Evolutionary conservation across 2,329 filamentous ascomycete genomes (phyloP), one percentile per base, ranked within the genome.

Genomic region (Neofusicoccum laricinum): DNA sequence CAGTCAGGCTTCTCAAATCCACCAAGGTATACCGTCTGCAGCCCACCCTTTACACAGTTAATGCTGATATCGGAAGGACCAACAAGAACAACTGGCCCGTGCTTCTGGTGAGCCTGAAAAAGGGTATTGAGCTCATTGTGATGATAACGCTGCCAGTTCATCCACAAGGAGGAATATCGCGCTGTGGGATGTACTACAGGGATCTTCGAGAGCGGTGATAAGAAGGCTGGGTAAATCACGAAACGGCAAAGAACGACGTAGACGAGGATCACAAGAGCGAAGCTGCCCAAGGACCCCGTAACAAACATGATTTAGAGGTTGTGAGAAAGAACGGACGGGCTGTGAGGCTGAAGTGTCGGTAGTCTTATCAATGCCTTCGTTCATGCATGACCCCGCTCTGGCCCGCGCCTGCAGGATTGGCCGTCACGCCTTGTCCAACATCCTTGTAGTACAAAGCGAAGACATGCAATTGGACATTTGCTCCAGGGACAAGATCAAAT

Each of bases 341-440:
- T 21, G 49, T 17, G 34, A 40, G 50, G 50, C 32, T 55, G 50
- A 38, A 55, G 34, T 15, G 34, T 5, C n/a, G 15, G 12, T n/a
- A 15, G 17, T 41, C 34, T 40, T 57, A 34, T 57, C 30, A 25
- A 57, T n/a, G 14, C 11, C 5, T 6, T 21, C 10, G 3, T n/a
- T 32, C 21, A 7, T 25, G 32, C 17, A 40, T n/a, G 10, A 40
- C 40, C 40, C 40, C 36, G 51, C 51, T 57, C 30, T 57, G 51
- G 32, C 61, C 15, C 25, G 46, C 46, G 2, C 5, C 12, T 11
- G 25, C 46, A 50, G 25, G 25, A 50, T 73, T 25, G 32, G 25
- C 25, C 25, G 7, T 30, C 25, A 30, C 5, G 4, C 46, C 21
- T 21, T 14, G 2, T 34, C 3, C 1, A 3, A n/a, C 25, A 50